These are phyloP conservation scores for Stemphylium vesicarium DNA, from an alignment of 2,329 filamentous ascomycete genomes.

Conservation along the genomic window DNA sequence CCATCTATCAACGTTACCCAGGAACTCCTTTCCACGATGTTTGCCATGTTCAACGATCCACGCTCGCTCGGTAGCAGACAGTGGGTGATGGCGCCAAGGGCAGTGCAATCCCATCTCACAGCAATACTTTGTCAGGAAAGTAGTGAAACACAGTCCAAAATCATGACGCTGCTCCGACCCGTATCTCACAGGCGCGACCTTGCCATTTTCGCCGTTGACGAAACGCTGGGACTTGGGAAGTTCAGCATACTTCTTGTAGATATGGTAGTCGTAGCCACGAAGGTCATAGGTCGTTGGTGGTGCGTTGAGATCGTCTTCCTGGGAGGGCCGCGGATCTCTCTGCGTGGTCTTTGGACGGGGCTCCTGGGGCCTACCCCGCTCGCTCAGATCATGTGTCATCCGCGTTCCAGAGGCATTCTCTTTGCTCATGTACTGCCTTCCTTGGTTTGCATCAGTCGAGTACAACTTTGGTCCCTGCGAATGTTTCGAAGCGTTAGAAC, in stretches of 20 bases:
- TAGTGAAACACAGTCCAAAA: conserved; percentile 18
- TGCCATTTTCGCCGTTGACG: conserved; percentile 11
- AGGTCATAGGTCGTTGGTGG: conserved; percentile 13
- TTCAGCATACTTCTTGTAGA: background rate
- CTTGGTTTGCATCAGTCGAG: too few species aligned
- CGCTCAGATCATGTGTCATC: too few species aligned
- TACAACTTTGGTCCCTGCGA: too few species aligned
- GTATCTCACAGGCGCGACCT: conserved; percentile 6
- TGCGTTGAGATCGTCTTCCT: background rate
- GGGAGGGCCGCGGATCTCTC: background rate
- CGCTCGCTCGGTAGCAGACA: conserved; percentile 5
- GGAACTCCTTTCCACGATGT: conserved; percentile 2
- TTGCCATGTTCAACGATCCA: conserved; percentile 10
- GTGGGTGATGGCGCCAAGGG: conserved; percentile 22
- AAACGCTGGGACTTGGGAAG: conserved; percentile 1
- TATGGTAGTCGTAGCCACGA: conserved; percentile 2
- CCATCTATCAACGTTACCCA: background rate
- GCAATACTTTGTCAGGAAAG: conserved; percentile 10
- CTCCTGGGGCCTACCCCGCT: too few species aligned
- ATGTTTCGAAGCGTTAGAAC: too few species aligned
- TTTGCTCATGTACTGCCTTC: too few species aligned
- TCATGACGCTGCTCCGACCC: conserved; percentile 9
- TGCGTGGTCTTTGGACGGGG: background rate
- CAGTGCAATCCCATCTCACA: conserved; percentile 18
- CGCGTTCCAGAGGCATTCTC: too few species aligned